phyloP scores from a whole-genome alignment of 768 basidiomycete genomes.

The Russula compacta region DNA sequence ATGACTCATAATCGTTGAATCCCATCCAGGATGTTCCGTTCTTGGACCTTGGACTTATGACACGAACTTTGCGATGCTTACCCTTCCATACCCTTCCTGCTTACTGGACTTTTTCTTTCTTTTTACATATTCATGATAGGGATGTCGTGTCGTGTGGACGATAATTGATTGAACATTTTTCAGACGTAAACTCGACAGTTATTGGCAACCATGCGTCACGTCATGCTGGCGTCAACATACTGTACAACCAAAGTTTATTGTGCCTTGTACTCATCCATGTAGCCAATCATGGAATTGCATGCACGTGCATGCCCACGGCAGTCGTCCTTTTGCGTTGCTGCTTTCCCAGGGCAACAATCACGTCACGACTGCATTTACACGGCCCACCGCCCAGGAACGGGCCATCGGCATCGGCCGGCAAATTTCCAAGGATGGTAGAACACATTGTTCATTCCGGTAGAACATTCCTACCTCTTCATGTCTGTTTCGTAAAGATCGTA shows the following conservation, averaged over 20 bases:
- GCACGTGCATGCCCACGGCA: background rate
- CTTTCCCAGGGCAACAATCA: too few relatives aligned
- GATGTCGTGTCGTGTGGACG: background rate
- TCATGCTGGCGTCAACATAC: background rate
- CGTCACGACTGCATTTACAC: too few relatives aligned
- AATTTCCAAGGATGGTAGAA: too few relatives aligned
- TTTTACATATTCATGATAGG: background rate
- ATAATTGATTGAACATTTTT: background rate
- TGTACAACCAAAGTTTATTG: too few relatives aligned
- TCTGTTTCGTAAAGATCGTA: constrained; percentile 10
- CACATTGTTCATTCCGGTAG: background rate
- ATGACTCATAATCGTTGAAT: background rate
- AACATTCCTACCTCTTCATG: background rate
- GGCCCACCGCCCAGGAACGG: background rate
- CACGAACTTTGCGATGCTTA: background rate
- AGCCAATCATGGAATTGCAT: background rate
- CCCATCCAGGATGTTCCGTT: background rate
- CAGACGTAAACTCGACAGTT: background rate
- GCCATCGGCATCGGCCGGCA: background rate
- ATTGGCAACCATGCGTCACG: background rate
- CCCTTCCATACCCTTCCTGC: background rate
- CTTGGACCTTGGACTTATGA: background rate
- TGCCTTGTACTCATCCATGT: background rate
- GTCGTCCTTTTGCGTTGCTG: background rate
- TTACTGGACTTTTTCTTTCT: background rate